A percentile compares a stretch with the other conserved stretches of the same genome.
phyloP scores from a whole-genome alignment of 768 basidiomycete species.

The Mycena polygramma region DNA sequence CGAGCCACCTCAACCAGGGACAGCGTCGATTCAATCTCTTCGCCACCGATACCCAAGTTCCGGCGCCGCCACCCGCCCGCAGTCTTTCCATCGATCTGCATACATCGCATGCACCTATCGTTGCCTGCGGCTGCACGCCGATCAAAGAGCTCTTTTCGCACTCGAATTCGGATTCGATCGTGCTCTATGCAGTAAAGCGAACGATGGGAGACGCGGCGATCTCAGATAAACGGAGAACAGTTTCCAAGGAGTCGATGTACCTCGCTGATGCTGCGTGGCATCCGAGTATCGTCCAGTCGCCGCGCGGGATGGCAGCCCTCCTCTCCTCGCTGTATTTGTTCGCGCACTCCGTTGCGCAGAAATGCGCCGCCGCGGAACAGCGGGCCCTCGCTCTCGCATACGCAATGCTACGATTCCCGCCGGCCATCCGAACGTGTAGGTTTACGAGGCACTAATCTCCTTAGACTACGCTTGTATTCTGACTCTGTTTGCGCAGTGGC shows the following conservation, averaged over 20 bases:
- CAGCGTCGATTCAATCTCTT: slow-evolving; percentile 41
- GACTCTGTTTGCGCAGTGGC: slow-evolving; percentile 36
- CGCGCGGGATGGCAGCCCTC: slow-evolving; percentile 47
- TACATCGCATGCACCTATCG: slow-evolving; percentile 40
- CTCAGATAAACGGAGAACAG: slow-evolving; percentile 20
- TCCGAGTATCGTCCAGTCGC: slow-evolving; percentile 40
- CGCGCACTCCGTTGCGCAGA: slow-evolving; percentile 38
- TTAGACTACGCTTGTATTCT: neutral
- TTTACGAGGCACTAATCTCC: neutral
- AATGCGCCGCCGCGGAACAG: slow-evolving; percentile 34
- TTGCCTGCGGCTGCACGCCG: slow-evolving; percentile 42
- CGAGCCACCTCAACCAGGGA: slow-evolving; percentile 35
- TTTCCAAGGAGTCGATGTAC: slow-evolving; percentile 40
- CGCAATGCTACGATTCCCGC: slow-evolving; percentile 43
- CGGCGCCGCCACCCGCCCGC: neutral
- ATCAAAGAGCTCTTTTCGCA: slow-evolving; percentile 36
- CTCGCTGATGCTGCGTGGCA: slow-evolving; percentile 41
- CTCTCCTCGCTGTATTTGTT: slow-evolving; percentile 46
- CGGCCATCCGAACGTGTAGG: slow-evolving; percentile 45
- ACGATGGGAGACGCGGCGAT: neutral
- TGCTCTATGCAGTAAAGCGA: slow-evolving; percentile 43
- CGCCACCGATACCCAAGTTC: neutral
- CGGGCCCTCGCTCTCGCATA: slow-evolving; percentile 41
- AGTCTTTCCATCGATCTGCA: slow-evolving; percentile 41
- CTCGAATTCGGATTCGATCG: slow-evolving; percentile 4